These are phyloP conservation scores for Tricholoma terreum DNA, from an alignment of 768 basidiomycete species.

Conservation along the genomic window DNA sequence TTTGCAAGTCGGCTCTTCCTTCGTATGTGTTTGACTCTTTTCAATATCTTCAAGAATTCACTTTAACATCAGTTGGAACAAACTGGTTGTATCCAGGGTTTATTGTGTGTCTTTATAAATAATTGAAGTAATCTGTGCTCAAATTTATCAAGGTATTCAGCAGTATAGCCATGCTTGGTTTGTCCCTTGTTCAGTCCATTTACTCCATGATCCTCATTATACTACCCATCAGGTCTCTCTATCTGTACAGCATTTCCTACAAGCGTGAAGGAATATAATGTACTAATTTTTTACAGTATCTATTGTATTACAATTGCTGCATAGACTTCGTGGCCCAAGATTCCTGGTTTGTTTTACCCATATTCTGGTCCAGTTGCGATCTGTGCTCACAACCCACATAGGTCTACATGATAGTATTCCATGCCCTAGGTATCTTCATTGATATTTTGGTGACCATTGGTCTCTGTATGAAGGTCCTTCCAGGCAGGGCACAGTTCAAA, in stretches of 20 bases:
- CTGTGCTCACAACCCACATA: not conserved
- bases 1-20: not conserved
- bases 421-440: not conserved
- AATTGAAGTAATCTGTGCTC: not conserved
- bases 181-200: not conserved
- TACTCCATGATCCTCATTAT: not conserved
- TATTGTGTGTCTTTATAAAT: not conserved
- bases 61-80: not conserved
- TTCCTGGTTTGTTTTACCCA: not conserved
- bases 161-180: not conserved
- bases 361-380: too few relatives aligned
- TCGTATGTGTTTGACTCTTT: not conserved
- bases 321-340: not conserved
- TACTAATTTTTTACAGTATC: not conserved
- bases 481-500: not conserved
- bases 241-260: not conserved
- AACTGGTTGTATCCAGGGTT: not conserved
- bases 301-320: not conserved
- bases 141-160: not conserved
- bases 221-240: not conserved
- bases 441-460: conserved; percentile 6
- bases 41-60: not conserved
- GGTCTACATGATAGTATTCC: conserved; percentile 3
- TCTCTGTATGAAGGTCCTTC: not conserved
- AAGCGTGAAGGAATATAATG: not conserved